Conservation (phyloP, 2,329 filamentous ascomycete genomes). For the Aspergillus bombycis region DNA sequence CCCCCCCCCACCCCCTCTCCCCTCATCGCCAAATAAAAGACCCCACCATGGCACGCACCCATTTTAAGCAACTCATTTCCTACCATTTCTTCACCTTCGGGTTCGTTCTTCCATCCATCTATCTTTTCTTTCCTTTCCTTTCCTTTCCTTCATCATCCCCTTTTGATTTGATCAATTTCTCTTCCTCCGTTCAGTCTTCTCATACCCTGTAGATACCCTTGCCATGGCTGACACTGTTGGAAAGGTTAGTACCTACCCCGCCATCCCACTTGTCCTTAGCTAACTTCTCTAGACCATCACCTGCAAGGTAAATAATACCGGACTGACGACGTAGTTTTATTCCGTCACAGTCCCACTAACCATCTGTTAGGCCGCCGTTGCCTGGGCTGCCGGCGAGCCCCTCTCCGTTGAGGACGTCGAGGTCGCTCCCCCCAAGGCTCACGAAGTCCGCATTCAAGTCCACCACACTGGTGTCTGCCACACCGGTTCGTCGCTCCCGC, state of each 20-base stretch:
- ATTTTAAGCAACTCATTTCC: conserved; percentile 12
- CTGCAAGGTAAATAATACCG: conserved; percentile 68
- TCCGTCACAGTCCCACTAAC: conserved; percentile 3
- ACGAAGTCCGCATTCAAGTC: conserved; percentile 96
- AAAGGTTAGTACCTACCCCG: conserved; percentile 5
- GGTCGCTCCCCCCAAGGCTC: conserved; percentile 82
- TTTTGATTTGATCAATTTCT: background rate
- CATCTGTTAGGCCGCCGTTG: conserved; percentile 73
- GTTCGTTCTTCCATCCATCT: background rate
- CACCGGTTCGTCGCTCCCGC: conserved; percentile 67
- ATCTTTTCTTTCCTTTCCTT: background rate
- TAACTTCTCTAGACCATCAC: conserved; percentile 72
- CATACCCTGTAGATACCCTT: background rate
- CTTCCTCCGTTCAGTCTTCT: background rate
- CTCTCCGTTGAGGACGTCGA: conserved; percentile 90
- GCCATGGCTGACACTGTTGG: conserved; percentile 14
- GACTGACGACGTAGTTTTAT: background rate
- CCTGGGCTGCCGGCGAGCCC: conserved; percentile 93
- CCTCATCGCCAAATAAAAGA: conserved; percentile 10
- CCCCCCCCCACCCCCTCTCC: conserved; percentile 8
- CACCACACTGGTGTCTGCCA: conserved; percentile 99
- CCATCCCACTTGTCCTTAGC: background rate
- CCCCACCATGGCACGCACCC: conserved; percentile 15
- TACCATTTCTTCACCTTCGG: background rate
- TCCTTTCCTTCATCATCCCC: background rate